Conservation (phyloP, 2,329 filamentous ascomycete species). For the Lomentospora prolificans region DNA sequence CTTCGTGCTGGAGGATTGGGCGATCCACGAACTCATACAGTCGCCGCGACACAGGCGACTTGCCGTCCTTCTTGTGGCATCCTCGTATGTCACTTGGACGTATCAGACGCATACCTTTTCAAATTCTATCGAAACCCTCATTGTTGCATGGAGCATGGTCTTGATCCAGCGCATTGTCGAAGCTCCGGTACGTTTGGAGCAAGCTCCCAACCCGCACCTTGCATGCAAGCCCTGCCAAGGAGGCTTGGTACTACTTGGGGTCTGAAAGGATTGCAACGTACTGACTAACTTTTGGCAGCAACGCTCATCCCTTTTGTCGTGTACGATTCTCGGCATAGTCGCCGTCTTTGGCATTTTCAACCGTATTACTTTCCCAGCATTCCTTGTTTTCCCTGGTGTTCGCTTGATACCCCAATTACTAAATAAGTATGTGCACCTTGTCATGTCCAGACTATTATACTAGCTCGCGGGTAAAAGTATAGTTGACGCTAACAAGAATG, state of each 20-base stretch:
- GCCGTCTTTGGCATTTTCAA: conserved; percentile 86
- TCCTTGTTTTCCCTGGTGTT: conserved; percentile 73
- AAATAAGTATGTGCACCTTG: conserved; percentile 50
- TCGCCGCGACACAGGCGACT: conserved; percentile 61
- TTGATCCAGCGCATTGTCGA: conserved; percentile 78
- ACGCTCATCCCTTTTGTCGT: conserved; percentile 65
- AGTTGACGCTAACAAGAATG: not conserved
- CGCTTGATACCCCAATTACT: conserved; percentile 77
- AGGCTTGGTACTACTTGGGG: no score
- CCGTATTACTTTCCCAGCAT: conserved; percentile 93
- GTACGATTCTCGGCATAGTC: conserved; percentile 69
- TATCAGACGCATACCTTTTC: conserved; percentile 98
- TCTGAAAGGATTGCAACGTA: no score
- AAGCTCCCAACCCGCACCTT: not conserved
- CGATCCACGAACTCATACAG: conserved; percentile 80
- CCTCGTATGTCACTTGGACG: conserved; percentile 97
- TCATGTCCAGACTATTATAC: no score
- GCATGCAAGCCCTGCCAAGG: no score
- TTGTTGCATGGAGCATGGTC: conserved; percentile 88
- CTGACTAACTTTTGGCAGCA: conserved; percentile 36
- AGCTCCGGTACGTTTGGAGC: conserved; percentile 51
- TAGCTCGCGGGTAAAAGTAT: no score
- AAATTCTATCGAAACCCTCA: conserved; percentile 88
- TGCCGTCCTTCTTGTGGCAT: conserved; percentile 78
- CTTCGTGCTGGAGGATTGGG: conserved; percentile 97